These are phyloP conservation scores for Penicillium angulare DNA, from an alignment of 495 filamentous ascomycete genomes.

Conservation along the genomic window DNA sequence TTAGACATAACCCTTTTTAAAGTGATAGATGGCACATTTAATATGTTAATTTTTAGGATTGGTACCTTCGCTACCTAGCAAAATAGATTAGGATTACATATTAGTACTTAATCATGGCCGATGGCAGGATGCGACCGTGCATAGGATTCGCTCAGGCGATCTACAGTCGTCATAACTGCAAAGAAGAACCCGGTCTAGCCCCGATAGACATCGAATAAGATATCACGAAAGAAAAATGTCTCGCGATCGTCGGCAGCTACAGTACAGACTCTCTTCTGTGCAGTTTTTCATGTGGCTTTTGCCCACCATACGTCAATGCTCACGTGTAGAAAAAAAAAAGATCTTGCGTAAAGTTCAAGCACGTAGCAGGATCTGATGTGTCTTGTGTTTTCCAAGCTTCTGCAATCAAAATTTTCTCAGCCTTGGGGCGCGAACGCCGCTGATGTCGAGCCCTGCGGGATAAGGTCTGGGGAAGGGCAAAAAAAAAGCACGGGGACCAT, in stretches of 20 bases:
- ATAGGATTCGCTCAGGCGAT: no score
- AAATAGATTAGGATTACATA: no score
- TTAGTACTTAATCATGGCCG: not conserved
- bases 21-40: no score
- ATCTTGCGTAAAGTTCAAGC: not conserved
- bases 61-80: no score
- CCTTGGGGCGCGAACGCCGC: conserved; percentile 23
- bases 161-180: conserved; percentile 2
- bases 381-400: no score
- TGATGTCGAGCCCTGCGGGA: conserved; percentile 17
- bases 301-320: not conserved
- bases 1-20: no score
- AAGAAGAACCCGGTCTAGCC: conserved; percentile 4
- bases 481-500: conserved; percentile 9
- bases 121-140: not conserved
- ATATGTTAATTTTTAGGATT: no score
- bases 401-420: no score
- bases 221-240: not conserved
- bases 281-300: no score
- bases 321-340: not conserved
- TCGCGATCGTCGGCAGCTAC: not conserved
- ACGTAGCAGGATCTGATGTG: not conserved
- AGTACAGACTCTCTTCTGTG: not conserved
- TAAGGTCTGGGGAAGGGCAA: conserved; percentile 19
- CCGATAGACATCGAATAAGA: not conserved